Evolutionary conservation across 768 basidiomycete genomes (phyloP), one percentile per base, ranked within the genome.

Genomic region (Termitomyces sp.): DNA sequence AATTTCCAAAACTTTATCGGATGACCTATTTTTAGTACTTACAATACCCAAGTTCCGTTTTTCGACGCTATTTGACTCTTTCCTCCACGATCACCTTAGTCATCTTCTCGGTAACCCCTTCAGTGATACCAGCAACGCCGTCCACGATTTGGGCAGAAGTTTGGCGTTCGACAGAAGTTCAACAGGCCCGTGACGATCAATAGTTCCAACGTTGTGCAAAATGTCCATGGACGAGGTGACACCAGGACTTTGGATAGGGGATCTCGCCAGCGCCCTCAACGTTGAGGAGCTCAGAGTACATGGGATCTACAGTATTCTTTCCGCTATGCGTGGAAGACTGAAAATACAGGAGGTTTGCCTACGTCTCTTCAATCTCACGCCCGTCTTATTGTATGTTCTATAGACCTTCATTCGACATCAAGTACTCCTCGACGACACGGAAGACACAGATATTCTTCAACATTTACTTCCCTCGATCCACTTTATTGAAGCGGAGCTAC

Each of bases 371-470:
- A 39, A n/a, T 20, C 44, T 20, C n/a, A 42, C 41, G n/a, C 34
- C 2, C 31, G 41, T n/a, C 13, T 31, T 15, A 24, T 27, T 6
- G 44, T 11, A 12, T 33, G 54, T 31, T 18, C 52, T 54, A 16
- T 59, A 96, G 94, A 88, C 88, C 7, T 90, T 95, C 71, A 81
- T 87, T 58, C 84, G 82, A 34, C 85, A 85, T 67, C 91, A 94
- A 67, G 86, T 96, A 60, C 80, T 84, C 51, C 78, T 95, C 45
- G 89, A 93, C 65, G 88, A 93, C 61, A 82, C 83, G 9, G 80
- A 84, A 48, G 87, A 88, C 52, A 84, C 84, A 37, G 93, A 97
- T 68, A 80, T 94, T 27, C 79, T 96, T 22, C 78, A 82, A 4
- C 91, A 94, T 66, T 78, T 97, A 60, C 74, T 92, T 12, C 84